Evolutionary conservation across 225 moss, liverwort and hornwort genomes (phyloP), one percentile per base, ranked within the genome.

Genomic region (Takakia lepidozioides): DNA sequence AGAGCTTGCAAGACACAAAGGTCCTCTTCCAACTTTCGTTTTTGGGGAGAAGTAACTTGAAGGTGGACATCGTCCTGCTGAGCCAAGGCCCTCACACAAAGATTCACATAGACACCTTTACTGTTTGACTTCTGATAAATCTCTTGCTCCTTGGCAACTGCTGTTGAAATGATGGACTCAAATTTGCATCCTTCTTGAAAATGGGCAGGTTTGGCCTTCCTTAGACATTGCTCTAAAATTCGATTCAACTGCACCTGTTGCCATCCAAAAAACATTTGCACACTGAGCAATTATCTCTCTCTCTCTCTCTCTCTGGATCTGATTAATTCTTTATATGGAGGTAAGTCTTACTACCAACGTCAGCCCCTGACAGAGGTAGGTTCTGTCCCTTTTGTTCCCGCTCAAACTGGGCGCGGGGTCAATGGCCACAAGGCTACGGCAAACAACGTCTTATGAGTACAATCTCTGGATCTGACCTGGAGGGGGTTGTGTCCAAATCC

Each of bases 51-150:
- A 18, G 35, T 58, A 11, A 80, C 64, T 58, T 70, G 70, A 50
- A 74, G 74, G 40, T 50, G 60, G 26, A 32, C 42, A 56, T 76
- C 57, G 28, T 67, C 74, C 55, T 69, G 69, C 47, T 82, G 81
- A 63, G 86, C 70, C 66, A 89, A 78, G 34, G 90, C 82, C 52
- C 90, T 82, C 16, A 80, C 84, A 59, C 90, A 95, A 2, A 90
- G 84, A 65, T 90, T 95, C 44, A 84, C 50, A 62, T 95, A 95
- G n/a, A 95, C 93, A 55, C 86, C 86, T 75, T 75, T 95, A 57
- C 70, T 84, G 39, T 87, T 90, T 25, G 86, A 84, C 28, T 62
- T 73, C 47, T 75, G 72, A 42, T 68, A 84, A n/a, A 90, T 69
- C 25, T 84, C 80, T 19, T 70, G 54, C 61, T 98, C 95, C 73